These are phyloP conservation scores for Xylaria sp. DNA, from an alignment of 2,329 filamentous ascomycete genomes.

Conservation along the genomic window DNA sequence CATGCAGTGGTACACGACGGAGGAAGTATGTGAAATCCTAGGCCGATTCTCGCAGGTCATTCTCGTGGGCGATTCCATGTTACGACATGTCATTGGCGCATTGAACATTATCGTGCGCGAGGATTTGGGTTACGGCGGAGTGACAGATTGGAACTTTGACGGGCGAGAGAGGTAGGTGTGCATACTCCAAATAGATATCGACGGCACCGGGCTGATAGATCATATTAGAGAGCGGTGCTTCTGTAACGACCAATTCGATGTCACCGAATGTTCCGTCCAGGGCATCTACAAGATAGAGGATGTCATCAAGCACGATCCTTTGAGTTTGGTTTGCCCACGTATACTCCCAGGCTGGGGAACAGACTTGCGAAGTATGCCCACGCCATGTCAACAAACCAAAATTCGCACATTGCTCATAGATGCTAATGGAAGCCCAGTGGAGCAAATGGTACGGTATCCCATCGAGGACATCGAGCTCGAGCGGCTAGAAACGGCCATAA, in stretches of 20 bases:
- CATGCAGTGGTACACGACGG: conserved; percentile 60
- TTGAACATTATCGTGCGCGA: conserved; percentile 59
- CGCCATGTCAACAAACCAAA: neutral
- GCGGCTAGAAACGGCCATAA: conserved; percentile 53
- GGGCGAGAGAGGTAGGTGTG: conserved; percentile 53
- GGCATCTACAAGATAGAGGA: conserved; percentile 60
- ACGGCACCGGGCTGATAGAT: conserved; percentile 22
- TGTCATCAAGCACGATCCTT: conserved; percentile 56
- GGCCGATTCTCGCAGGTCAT: conserved; percentile 59
- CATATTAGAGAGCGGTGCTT: conserved; percentile 55
- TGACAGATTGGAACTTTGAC: conserved; percentile 62
- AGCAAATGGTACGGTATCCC: conserved; percentile 58
- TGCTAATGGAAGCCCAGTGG: conserved; percentile 47
- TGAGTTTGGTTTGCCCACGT: conserved; percentile 54
- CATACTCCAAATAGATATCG: neutral
- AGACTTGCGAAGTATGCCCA: conserved; percentile 45
- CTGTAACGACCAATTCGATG: conserved; percentile 62
- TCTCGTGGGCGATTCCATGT: conserved; percentile 61
- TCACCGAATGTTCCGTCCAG: conserved; percentile 60
- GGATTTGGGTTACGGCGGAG: conserved; percentile 60
- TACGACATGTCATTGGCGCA: conserved; percentile 60
- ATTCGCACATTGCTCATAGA: neutral
- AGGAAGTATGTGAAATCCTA: conserved; percentile 59
- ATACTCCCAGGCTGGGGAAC: conserved; percentile 48
- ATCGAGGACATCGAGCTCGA: conserved; percentile 55